Conservation (phyloP, 371 early-diverging fungal genomes). For the Actinomortierella wolfii region DNA sequence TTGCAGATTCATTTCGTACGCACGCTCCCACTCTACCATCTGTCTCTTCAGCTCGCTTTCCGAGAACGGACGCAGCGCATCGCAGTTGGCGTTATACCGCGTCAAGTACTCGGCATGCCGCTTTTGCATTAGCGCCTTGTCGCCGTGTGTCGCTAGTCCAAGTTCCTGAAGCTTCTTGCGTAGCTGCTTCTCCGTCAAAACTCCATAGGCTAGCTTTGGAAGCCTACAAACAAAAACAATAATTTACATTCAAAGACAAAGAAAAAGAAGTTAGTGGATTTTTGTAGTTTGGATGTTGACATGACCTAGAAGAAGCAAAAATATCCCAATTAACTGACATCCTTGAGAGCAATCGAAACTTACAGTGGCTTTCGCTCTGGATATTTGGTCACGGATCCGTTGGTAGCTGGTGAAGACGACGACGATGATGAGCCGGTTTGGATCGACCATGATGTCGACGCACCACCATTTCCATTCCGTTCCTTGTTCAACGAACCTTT, state of each 20-base stretch:
- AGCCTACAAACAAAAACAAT: conserved; percentile 33
- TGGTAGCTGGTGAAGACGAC: too few relatives aligned
- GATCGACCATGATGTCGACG: too few relatives aligned
- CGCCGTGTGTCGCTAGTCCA: conserved; percentile 61
- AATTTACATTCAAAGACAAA: background rate
- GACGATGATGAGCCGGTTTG: too few relatives aligned
- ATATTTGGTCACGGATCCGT: too few relatives aligned
- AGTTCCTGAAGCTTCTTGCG: conserved; percentile 51
- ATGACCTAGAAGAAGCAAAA: too few relatives aligned
- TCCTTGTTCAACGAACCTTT: too few relatives aligned
- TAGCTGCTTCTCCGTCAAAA: conserved; percentile 52
- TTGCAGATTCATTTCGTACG: conserved; percentile 18
- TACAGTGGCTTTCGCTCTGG: too few relatives aligned
- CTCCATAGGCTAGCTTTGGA: conserved; percentile 50
- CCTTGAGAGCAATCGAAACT: too few relatives aligned
- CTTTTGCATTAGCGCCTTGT: conserved; percentile 56
- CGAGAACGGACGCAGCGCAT: conserved; percentile 55
- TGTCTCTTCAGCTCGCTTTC: conserved; percentile 42
- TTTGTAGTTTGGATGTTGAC: conserved; percentile 1
- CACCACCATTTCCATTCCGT: too few relatives aligned
- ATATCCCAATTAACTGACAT: too few relatives aligned
- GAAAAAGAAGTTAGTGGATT: background rate
- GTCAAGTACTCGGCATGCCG: conserved; percentile 67
- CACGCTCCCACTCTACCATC: conserved; percentile 54
- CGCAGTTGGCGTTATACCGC: conserved; percentile 67